Evolutionary conservation across 805 yeast genomes (phyloP).

Genomic region (Candida endomychidarum): DNA sequence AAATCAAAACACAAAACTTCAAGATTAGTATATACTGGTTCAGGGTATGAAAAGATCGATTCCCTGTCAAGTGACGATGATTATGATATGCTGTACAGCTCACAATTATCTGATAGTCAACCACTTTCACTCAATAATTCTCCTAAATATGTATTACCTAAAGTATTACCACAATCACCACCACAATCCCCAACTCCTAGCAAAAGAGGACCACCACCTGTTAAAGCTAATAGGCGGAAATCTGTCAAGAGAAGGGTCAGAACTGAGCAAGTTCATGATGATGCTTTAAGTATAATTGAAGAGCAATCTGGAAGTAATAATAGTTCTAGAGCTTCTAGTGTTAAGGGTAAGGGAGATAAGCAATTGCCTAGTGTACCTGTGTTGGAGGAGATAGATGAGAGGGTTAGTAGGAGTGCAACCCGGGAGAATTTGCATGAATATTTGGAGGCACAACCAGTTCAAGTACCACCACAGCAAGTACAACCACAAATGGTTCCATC

Average conservation of each 20-base stretch:
- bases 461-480: background rate
- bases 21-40: conserved; percentile 31
- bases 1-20: conserved; percentile 1
- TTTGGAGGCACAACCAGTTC: too few relatives aligned
- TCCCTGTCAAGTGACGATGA: conserved; percentile 22
- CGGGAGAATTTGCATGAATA: too few relatives aligned
- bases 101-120: background rate
- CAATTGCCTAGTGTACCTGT: conserved; percentile 14
- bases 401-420: background rate
- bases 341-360: conserved; percentile 16
- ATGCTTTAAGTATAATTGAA: conserved; percentile 44
- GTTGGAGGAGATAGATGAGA: conserved; percentile 3
- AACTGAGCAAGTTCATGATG: conserved; percentile 23
- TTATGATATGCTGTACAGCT: conserved; percentile 1
- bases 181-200: conserved; percentile 11
- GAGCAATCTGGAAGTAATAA: conserved; percentile 30
- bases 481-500: too few relatives aligned
- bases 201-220: conserved; percentile 27
- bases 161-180: conserved; percentile 5
- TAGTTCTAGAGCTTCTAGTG: conserved; percentile 33
- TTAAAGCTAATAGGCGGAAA: conserved; percentile 25
- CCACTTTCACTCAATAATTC: background rate
- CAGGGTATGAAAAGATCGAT: conserved; percentile 36
- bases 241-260: conserved; percentile 23
- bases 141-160: background rate